phyloP scores from a whole-genome alignment of 257 asterid species.

The Penstemon barbatus region DNA sequence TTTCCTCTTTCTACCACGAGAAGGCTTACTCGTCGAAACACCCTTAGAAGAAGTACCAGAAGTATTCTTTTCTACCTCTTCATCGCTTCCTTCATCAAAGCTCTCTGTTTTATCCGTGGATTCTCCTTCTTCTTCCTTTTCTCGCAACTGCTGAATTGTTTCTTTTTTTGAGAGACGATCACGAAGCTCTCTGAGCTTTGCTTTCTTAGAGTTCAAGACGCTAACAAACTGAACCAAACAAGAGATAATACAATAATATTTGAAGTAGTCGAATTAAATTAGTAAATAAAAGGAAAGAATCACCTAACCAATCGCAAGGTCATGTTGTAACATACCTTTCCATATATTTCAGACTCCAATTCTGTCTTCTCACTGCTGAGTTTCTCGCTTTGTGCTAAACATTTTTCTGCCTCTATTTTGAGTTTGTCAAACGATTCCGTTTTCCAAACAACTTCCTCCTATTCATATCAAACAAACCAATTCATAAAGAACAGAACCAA shows the following conservation, averaged over 20 bases:
- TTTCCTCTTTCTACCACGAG: slow-evolving; percentile 71
- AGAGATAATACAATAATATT: too few relatives aligned
- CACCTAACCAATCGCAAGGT: background rate
- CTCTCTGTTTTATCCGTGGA: slow-evolving; percentile 73
- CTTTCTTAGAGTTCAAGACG: slow-evolving; percentile 81
- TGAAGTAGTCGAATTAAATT: too few relatives aligned
- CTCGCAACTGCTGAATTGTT: slow-evolving; percentile 32
- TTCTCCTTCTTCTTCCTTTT: slow-evolving; percentile 52
- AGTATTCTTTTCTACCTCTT: slow-evolving; percentile 34
- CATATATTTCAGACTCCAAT: slow-evolving; percentile 72
- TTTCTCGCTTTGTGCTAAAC: slow-evolving; percentile 75
- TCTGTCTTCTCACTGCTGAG: slow-evolving; percentile 67
- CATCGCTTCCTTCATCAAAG: slow-evolving; percentile 61
- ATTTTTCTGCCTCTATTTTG: slow-evolving; percentile 76
- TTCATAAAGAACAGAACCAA: background rate
- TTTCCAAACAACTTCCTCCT: slow-evolving; percentile 89
- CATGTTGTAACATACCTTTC: slow-evolving; percentile 50
- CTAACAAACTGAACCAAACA: slow-evolving; percentile 54
- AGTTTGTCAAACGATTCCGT: slow-evolving; percentile 61
- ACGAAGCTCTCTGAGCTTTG: slow-evolving; percentile 85
- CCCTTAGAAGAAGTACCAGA: slow-evolving; percentile 46
- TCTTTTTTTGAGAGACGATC: slow-evolving; percentile 53
- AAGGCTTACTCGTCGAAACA: slow-evolving; percentile 39
- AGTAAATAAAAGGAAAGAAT: background rate
- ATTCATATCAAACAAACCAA: slow-evolving; percentile 31